These are phyloP conservation scores for Mortierella sp. DNA, from an alignment of 371 early-diverging fungal species.

Conservation along the genomic window DNA sequence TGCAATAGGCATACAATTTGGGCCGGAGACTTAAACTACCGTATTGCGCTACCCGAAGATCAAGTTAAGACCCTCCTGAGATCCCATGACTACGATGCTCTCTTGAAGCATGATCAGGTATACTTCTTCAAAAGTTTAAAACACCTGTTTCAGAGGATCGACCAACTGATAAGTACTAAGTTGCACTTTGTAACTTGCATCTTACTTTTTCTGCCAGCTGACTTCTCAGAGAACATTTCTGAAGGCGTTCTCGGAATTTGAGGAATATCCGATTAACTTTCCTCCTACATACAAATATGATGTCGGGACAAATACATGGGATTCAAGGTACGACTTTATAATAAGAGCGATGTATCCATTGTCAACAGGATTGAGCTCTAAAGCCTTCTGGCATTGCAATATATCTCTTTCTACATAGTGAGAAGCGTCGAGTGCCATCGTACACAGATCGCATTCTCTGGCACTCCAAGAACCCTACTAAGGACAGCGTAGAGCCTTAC, in stretches of 20 bases:
- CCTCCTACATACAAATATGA: conserved; percentile 96
- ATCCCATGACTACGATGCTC: conserved; percentile 62
- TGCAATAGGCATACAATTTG: conserved; percentile 82
- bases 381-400: neutral
- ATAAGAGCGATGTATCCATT: no score
- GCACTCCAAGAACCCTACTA: conserved; percentile 60
- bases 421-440: conserved; percentile 88
- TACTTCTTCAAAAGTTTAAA: neutral
- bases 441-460: conserved; percentile 96
- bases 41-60: conserved; percentile 76
- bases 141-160: neutral
- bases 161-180: neutral
- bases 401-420: conserved; percentile 58
- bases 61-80: conserved; percentile 68
- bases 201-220: conserved; percentile 23
- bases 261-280: conserved; percentile 84
- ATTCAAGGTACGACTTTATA: conserved; percentile 71
- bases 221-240: conserved; percentile 24
- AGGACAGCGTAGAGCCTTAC: conserved; percentile 59
- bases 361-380: no score
- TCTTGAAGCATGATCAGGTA: conserved; percentile 82
- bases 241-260: conserved; percentile 81
- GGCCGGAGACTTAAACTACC: conserved; percentile 96
- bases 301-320: conserved; percentile 84
- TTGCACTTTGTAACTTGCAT: no score